Evolutionary conservation across 768 basidiomycete species (phyloP), one percentile per base, ranked within the genome.

Genomic region (Neoboletus magnificus): DNA sequence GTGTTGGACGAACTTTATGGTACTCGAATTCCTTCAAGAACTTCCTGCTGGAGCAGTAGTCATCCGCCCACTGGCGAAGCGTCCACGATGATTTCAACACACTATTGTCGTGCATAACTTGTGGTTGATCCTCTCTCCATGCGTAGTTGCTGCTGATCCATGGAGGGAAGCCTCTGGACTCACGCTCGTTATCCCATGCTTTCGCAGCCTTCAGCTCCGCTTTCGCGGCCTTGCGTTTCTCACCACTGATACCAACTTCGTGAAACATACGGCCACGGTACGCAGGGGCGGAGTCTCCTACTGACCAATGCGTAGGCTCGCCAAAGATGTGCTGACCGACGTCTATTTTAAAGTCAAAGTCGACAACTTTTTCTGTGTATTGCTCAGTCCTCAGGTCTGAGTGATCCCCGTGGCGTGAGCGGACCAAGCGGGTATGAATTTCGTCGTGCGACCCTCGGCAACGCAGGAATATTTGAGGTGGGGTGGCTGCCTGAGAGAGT

Each of bases 21-120:
- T 91, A 88, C 7, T 80, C 77, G 65, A 93, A 91, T 70, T 92
- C 90, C 67, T 92, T 93, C 58, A 93, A 73, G 16, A 78, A 69
- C 62, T 86, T 91, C 9, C 68, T 74, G 62, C 86, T 87, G 25
- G 79, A 77, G 55, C 89, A 91, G 62, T 91, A 93, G 53, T 87
- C 84, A 60, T 92, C 89, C 9, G 89, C 89, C 91, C 91, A 93
- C 55, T 86, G 78, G 32, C 87, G 75, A 41, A 91, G 66, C 0
- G 84, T 79, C 71, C 80, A 82, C 16, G 83, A 83, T 3, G 84
- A 85, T 52, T 73, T 76, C 42, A 86, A 67, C 8, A 67, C 61
- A 30, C 61, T 65, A 15, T 48, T 35, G 23, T 45, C 22, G 29
- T 62, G 55, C 66, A 63, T 72, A 18, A 66, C 13, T 29, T 58